phyloP scores from a whole-genome alignment of 1,284 basidiomycete genomes.

The Boletus hoseneyae region DNA sequence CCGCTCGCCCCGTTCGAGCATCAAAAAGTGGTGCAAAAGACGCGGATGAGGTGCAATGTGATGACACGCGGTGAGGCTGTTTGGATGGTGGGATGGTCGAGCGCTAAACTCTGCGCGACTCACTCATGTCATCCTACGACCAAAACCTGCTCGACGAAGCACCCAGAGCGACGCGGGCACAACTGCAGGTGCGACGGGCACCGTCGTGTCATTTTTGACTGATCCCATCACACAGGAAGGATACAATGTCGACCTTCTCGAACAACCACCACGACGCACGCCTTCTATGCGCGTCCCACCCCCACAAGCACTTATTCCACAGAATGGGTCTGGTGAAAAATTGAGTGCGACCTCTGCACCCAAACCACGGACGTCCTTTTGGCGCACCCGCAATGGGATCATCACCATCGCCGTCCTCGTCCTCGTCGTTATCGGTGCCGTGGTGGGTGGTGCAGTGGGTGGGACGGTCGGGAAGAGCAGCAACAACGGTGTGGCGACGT shows the following conservation, averaged over 20 bases:
- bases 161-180: slow-evolving; percentile 44
- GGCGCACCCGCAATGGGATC: slow-evolving; percentile 35
- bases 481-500: not conserved
- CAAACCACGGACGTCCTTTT: slow-evolving; percentile 21
- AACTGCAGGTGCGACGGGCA: slow-evolving; percentile 40
- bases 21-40: too few relatives aligned
- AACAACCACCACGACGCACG: slow-evolving; percentile 23
- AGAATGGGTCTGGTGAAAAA: slow-evolving; percentile 23
- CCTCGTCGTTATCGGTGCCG: slow-evolving; percentile 47
- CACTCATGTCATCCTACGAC: slow-evolving; percentile 40
- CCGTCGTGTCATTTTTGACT: not conserved
- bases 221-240: slow-evolving; percentile 40
- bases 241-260: slow-evolving; percentile 49
- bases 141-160: slow-evolving; percentile 41
- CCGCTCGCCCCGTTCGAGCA: not conserved
- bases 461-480: slow-evolving; percentile 39
- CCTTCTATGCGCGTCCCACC: slow-evolving; percentile 16
- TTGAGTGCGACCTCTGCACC: not conserved
- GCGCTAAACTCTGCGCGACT: too few relatives aligned
- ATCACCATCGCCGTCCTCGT: slow-evolving; percentile 37
- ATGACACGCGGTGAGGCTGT: too few relatives aligned
- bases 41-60: too few relatives aligned
- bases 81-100: too few relatives aligned
- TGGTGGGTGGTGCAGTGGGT: slow-evolving; percentile 62
- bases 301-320: slow-evolving; percentile 11